phyloP scores from a whole-genome alignment of 768 basidiomycete genomes.

The Paxillus involutus region DNA sequence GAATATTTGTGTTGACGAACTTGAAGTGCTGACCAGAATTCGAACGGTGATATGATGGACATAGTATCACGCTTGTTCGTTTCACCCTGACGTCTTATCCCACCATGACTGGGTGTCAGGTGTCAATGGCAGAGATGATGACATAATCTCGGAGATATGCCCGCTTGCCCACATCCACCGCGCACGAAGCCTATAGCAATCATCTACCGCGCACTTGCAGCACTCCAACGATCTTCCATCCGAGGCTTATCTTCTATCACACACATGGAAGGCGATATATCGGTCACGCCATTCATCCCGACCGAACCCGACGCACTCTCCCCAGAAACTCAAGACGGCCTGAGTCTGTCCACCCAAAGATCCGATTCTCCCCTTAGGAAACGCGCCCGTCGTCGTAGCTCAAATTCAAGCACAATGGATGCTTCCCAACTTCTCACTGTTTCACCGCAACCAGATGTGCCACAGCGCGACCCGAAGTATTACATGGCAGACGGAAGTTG shows the following conservation, averaged over 20 bases:
- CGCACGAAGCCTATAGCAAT: no score
- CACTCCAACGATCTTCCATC: neutral
- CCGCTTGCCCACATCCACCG: no score
- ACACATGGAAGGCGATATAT: conserved; percentile 15
- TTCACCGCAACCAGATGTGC: conserved; percentile 12
- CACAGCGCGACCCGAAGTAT: conserved; percentile 47
- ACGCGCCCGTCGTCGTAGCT: conserved; percentile 7
- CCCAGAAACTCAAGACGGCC: neutral
- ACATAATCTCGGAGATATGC: no score
- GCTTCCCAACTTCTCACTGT: neutral
- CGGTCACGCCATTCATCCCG: conserved; percentile 20
- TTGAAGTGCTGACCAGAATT: no score
- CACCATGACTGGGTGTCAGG: no score
- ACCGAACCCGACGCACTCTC: conserved; percentile 15
- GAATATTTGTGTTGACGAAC: neutral
- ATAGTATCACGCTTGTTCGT: no score
- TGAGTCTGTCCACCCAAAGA: conserved; percentile 3
- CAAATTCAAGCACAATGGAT: conserved; percentile 6
- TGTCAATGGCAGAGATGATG: no score
- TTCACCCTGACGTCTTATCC: no score
- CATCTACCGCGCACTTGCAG: conserved; percentile 8
- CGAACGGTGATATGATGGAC: no score
- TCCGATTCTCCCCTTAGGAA: conserved; percentile 10
- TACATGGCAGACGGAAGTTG: conserved; percentile 73
- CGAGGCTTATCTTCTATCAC: neutral